Evolutionary conservation across 2,329 filamentous ascomycete species (phyloP).

Genomic region (Metarhizium humberi): DNA sequence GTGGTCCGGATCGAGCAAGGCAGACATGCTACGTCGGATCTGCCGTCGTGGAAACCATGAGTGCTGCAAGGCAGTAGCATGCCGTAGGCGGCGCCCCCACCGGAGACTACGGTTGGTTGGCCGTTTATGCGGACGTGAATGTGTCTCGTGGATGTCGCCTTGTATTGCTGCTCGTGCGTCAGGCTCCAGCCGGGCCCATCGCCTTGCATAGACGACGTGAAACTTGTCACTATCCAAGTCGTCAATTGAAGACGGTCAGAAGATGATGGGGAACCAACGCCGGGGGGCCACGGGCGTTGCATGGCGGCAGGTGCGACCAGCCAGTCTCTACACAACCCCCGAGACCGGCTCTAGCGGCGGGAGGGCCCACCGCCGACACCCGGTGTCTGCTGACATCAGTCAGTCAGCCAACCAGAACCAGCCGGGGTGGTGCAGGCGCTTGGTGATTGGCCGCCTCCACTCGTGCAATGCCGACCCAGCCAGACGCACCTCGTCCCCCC

Average conservation of each 20-base stretch:
- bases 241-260: background rate
- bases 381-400: background rate
- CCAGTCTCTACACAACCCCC: background rate
- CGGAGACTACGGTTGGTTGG: background rate
- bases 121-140: background rate
- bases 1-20: background rate
- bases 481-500: background rate
- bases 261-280: background rate
- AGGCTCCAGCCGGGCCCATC: background rate
- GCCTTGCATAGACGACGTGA: background rate
- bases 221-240: background rate
- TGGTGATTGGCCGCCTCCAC: background rate
- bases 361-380: background rate
- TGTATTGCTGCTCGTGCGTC: background rate
- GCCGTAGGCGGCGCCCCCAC: background rate
- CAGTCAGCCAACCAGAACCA: too few relatives aligned
- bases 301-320: background rate
- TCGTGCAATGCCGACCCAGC: background rate
- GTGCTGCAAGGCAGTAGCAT: background rate
- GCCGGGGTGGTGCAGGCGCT: background rate
- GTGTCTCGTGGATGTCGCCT: background rate
- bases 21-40: background rate
- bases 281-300: background rate
- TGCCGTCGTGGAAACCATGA: too few relatives aligned
- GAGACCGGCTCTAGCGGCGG: background rate